Conservation (phyloP, 2,329 filamentous ascomycete genomes). For the Pyrenophora teres region DNA sequence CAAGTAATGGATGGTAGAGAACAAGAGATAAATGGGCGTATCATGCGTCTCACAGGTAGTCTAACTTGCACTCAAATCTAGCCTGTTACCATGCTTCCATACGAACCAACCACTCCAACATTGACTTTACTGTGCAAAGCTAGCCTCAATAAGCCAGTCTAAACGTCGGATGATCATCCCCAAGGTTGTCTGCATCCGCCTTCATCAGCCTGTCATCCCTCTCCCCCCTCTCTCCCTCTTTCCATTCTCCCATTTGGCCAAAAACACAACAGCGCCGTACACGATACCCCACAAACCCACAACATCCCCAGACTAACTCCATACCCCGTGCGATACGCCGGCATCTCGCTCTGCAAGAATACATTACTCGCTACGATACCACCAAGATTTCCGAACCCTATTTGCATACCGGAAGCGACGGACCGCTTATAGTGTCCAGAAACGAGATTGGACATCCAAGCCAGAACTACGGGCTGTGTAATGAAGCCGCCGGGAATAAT, state of each 20-base stretch:
- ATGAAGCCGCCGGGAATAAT: constrained; percentile 60
- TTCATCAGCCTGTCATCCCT: constrained; percentile 51
- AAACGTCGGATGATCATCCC: constrained; percentile 58
- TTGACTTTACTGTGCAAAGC: no score
- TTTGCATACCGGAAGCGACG: constrained; percentile 56
- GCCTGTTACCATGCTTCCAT: no score
- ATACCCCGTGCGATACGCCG: constrained; percentile 56
- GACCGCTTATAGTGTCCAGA: constrained; percentile 63
- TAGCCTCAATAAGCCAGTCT: constrained; percentile 45
- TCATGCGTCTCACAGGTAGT: no score
- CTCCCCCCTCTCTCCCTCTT: constrained; percentile 54
- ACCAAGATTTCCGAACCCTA: constrained; percentile 54
- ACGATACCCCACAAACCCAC: constrained; percentile 54
- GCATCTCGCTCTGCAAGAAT: constrained; percentile 53
- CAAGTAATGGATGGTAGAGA: no score
- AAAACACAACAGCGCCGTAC: constrained; percentile 49
- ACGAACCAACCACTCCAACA: no score
- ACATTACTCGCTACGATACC: constrained; percentile 59
- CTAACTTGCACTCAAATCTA: no score
- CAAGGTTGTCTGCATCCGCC: constrained; percentile 55
- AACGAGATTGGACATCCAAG: constrained; percentile 63
- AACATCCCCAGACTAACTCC: constrained; percentile 55
- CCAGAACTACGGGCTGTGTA: constrained; percentile 59
- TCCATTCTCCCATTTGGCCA: constrained; percentile 54
- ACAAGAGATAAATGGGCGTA: no score